Conservation (phyloP, 352 stramenopile genomes). For the Globisporangium paddicum region DNA sequence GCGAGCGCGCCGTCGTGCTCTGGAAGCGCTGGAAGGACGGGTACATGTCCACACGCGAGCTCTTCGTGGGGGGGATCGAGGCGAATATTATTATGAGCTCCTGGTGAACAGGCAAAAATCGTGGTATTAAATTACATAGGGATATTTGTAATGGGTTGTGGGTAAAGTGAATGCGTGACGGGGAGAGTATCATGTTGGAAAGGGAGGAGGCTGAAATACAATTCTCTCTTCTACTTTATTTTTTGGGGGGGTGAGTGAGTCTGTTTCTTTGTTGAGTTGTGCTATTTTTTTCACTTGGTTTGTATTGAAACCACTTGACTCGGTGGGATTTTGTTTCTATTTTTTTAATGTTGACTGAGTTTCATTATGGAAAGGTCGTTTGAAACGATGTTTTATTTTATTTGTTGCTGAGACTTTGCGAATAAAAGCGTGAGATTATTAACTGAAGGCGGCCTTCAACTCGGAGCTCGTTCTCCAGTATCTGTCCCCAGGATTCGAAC, state of each 20-base stretch:
- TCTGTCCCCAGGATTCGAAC: no score
- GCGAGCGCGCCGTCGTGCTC: background rate
- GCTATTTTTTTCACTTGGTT: background rate
- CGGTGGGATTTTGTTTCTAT: background rate
- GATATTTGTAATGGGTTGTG: background rate
- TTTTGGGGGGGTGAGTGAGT: no score
- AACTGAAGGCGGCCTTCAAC: no score
- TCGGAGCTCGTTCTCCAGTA: no score
- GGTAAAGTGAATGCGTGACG: background rate
- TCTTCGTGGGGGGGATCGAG: background rate
- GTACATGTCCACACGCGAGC: conserved; percentile 4
- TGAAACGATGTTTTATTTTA: background rate
- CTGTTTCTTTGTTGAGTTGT: background rate
- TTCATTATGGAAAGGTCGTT: background rate
- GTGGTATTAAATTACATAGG: background rate
- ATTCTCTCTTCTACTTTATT: conserved; percentile 1
- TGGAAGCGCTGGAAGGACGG: conserved; percentile 13
- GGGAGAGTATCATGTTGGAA: background rate
- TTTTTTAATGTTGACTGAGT: background rate
- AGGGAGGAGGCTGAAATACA: conserved; percentile 1
- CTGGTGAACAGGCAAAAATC: no score
- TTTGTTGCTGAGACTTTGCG: background rate
- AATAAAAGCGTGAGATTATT: background rate
- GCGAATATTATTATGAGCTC: background rate
- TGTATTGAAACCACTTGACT: background rate